Evolutionary conservation across 805 yeast species (phyloP), one percentile per base, ranked within the genome.

Genomic region (Maudiozyma bulderi): DNA sequence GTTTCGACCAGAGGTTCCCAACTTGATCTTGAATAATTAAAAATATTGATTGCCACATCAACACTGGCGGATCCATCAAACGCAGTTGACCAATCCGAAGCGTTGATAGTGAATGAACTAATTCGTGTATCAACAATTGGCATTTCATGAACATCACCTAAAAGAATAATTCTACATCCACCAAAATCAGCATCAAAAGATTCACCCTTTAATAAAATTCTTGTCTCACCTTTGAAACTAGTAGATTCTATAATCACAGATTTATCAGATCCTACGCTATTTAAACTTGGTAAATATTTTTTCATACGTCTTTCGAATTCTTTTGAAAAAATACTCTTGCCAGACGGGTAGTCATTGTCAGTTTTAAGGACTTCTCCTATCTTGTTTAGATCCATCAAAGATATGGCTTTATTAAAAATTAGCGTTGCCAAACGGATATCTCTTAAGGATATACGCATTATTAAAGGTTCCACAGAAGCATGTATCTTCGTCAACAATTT

Each of bases 1-100:
- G 91, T 83, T 59, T 93, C 99, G 45, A 93, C 64, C 43, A 93
- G 70, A 0, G 99, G 97, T 59, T 93, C 98, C 98, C 99, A 90
- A 0, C 88, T 77, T 3, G 96, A 89, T 52, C 85, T 80, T 0
- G 96, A 78, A 63, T 90, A 90, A 63, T 89, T 89, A 72, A 85
- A 90, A 20, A 87, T 78, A 64, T 87, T 89, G 8, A 85, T 76
- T 52, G 71, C 77, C 0, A 88, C 74, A 52, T 80, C 85, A 35
- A 89, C 65, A 29, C 77, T 76, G 0, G 84, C 73, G 49, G 80
- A 81, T 1, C 87, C 85, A 56, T 81, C 82, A 48, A 90, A 65
- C 51, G 86, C 90, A 1, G 90, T 81, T 0, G 95, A 84, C 97
- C 97, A 90, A 57, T 90, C 86, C 48, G 76, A 75, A 0, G 88